Conservation (phyloP, 768 basidiomycete species). For the Boletus pseudopeckii region DNA sequence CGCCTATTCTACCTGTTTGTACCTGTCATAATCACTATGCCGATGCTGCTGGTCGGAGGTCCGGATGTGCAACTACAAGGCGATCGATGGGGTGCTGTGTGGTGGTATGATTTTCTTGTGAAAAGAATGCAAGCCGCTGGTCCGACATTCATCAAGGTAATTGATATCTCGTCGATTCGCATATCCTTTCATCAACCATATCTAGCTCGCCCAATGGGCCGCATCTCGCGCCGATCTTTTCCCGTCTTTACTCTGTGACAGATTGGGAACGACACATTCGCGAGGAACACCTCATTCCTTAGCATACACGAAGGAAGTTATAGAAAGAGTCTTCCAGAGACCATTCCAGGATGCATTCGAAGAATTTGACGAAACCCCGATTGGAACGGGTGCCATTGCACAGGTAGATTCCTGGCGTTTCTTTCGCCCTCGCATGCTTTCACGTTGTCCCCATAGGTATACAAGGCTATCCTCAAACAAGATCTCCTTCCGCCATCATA, state of each 20-base stretch:
- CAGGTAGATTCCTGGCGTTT: slow-evolving; percentile 44
- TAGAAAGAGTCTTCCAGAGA: slow-evolving; percentile 79
- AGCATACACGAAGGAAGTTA: slow-evolving; percentile 71
- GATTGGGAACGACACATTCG: slow-evolving; percentile 85
- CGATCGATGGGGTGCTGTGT: slow-evolving; percentile 89
- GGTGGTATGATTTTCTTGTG: slow-evolving; percentile 96
- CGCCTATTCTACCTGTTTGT: slow-evolving; percentile 80
- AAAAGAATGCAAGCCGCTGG: slow-evolving; percentile 91
- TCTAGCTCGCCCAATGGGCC: slow-evolving; percentile 95
- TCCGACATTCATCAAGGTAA: slow-evolving; percentile 94
- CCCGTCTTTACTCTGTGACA: slow-evolving; percentile 78
- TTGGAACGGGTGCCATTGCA: slow-evolving; percentile 98
- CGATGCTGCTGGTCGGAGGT: slow-evolving; percentile 75
- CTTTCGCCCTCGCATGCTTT: neutral
- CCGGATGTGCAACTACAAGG: slow-evolving; percentile 55
- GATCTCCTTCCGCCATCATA: slow-evolving; percentile 86
- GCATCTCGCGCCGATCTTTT: slow-evolving; percentile 94
- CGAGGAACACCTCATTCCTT: slow-evolving; percentile 80
- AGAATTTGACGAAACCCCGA: slow-evolving; percentile 79
- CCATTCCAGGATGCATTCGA: slow-evolving; percentile 89
- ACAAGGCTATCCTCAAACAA: slow-evolving; percentile 79
- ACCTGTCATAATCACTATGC: slow-evolving; percentile 79
- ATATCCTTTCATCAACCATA: slow-evolving; percentile 6
- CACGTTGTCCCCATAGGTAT: slow-evolving; percentile 52
- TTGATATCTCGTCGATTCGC: slow-evolving; percentile 10